A percentile compares a stretch with the other conserved stretches of the same genome.
Conservation (phyloP, 768 basidiomycete species). For the Xerocomellus amylosporus region DNA sequence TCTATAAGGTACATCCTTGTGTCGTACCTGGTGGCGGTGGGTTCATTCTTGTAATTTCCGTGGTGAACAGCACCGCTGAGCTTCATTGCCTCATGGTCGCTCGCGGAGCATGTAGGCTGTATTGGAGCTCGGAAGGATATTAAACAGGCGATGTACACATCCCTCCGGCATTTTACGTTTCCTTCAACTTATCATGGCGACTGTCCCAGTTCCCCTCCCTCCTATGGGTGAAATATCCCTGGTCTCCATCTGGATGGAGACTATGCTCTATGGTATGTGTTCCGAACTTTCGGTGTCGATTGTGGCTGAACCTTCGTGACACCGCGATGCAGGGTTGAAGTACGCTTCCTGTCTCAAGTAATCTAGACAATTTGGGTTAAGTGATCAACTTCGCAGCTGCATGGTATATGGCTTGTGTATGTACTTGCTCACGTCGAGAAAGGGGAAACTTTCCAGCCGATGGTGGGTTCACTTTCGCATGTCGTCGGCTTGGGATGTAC, state of each 20-base stretch:
- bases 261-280: slow-evolving; percentile 17
- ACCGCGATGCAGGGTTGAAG: slow-evolving; percentile 5
- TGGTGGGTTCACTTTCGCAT: background rate
- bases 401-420: slow-evolving; percentile 14
- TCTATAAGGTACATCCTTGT: background rate
- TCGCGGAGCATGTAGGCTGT: background rate
- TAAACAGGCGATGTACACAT: background rate
- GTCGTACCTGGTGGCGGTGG: slow-evolving; percentile 6
- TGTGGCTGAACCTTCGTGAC: background rate
- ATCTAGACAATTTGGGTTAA: background rate
- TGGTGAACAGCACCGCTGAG: background rate
- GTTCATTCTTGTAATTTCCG: background rate
- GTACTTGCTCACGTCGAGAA: slow-evolving; percentile 10
- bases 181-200: slow-evolving; percentile 6
- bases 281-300: background rate
- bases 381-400: slow-evolving; percentile 1
- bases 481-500: background rate
- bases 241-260: slow-evolving; percentile 17
- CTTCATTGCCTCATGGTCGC: background rate
- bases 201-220: background rate
- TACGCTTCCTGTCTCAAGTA: background rate
- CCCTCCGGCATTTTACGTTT: background rate
- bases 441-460: background rate
- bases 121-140: background rate
- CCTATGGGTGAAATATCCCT: slow-evolving; percentile 14